Conservation (phyloP, 257 asterid species). For the Plectranthus barbatus region DNA sequence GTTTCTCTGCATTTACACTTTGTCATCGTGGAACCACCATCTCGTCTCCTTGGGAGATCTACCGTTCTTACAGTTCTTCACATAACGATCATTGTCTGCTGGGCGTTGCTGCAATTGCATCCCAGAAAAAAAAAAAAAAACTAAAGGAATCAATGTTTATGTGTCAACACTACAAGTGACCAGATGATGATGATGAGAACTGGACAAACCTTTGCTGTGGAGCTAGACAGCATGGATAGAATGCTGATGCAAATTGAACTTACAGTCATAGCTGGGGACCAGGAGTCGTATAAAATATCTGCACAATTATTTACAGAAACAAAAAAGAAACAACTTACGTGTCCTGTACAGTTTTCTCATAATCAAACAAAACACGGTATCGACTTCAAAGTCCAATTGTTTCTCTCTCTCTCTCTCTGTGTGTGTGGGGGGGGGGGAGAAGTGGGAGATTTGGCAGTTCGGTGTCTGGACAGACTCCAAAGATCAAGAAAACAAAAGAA, state of each 20-base stretch:
- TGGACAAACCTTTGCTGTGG: constrained; percentile 62
- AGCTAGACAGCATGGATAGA: constrained; percentile 97
- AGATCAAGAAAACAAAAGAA: too few relatives aligned
- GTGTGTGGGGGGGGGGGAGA: too few relatives aligned
- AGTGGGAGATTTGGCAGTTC: too few relatives aligned
- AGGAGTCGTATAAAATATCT: constrained; percentile 95
- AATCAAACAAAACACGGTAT: too few relatives aligned
- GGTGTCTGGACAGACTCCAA: too few relatives aligned
- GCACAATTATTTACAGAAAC: background rate
- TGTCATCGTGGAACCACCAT: constrained; percentile 99
- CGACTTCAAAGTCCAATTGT: too few relatives aligned
- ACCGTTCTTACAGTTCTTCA: constrained; percentile 86
- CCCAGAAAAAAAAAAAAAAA: too few relatives aligned
- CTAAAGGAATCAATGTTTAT: too few relatives aligned
- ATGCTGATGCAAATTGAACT: constrained; percentile 95
- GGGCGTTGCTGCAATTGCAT: constrained; percentile 94
- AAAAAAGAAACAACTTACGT: background rate
- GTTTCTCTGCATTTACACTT: constrained; percentile 20
- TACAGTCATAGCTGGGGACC: constrained; percentile 99
- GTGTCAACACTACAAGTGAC: too few relatives aligned
- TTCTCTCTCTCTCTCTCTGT: too few relatives aligned
- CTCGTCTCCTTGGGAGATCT: constrained; percentile 98
- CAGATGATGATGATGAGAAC: background rate
- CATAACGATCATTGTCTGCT: constrained; percentile 88
- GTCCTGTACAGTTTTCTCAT: background rate